Percentiles rank a stretch among this genome's conserved stretches.
phyloP scores from a whole-genome alignment of 805 yeast species.

The Metschnikowia lunata region DNA sequence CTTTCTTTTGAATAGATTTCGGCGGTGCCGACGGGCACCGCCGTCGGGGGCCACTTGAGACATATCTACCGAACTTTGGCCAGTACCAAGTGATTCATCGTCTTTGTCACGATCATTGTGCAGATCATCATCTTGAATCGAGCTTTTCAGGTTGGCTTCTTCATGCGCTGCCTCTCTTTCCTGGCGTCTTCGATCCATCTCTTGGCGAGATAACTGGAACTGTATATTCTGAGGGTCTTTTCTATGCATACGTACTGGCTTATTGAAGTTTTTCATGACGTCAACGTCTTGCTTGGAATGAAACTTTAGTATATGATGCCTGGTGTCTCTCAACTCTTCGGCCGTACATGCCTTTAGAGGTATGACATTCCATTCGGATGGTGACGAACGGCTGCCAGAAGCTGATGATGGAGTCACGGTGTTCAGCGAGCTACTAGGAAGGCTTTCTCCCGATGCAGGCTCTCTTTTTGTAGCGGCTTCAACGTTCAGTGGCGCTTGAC shows the following conservation, averaged over 20 bases:
- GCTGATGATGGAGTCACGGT: constrained; percentile 4
- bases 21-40: constrained; percentile 65
- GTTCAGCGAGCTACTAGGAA: neutral
- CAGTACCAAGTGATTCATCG: constrained; percentile 10
- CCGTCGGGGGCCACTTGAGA: constrained; percentile 91
- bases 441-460: constrained; percentile 6
- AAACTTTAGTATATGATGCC: constrained; percentile 79
- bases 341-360: constrained; percentile 68
- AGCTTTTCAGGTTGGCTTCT: constrained; percentile 11
- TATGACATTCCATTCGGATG: constrained; percentile 44
- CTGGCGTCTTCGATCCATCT: constrained; percentile 54
- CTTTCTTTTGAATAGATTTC: constrained; percentile 62
- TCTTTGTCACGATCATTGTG: constrained; percentile 14
- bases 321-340: constrained; percentile 65
- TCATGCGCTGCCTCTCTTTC: constrained; percentile 28
- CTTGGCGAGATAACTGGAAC: constrained; percentile 75
- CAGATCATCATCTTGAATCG: constrained; percentile 10
- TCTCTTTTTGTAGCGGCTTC: constrained; percentile 22
- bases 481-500: constrained; percentile 25
- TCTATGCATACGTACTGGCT: constrained; percentile 84
- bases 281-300: constrained; percentile 70
- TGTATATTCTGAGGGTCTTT: constrained; percentile 92
- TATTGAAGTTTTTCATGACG: constrained; percentile 64
- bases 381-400: constrained; percentile 12
- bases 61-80: constrained; percentile 37